Conservation (phyloP, 495 filamentous ascomycete species). For the Cladorrhinum samala region DNA sequence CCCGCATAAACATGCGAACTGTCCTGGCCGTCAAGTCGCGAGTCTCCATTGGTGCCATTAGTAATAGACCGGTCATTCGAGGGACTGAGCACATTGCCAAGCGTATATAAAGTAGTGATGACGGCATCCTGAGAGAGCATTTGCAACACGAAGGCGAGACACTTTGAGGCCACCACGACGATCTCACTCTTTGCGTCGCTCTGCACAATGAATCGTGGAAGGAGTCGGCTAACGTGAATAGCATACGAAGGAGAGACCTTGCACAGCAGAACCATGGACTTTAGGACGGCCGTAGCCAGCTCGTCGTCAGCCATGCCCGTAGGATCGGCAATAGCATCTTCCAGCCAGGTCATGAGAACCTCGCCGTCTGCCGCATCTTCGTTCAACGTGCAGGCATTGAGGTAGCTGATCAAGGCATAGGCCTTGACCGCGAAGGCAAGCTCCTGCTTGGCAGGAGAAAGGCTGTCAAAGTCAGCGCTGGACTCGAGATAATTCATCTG, state of each 20-base stretch:
- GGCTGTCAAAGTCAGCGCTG: conserved; percentile 77
- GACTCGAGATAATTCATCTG: conserved; percentile 84
- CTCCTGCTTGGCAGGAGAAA: conserved; percentile 81
- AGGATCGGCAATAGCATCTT: conserved; percentile 66
- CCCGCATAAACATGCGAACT: conserved; percentile 41
- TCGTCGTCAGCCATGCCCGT: conserved; percentile 72
- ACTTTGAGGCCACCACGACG: conserved; percentile 68
- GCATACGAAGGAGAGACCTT: conserved; percentile 65
- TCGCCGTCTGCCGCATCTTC: conserved; percentile 76
- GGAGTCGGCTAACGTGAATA: conserved; percentile 67
- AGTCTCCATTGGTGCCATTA: conserved; percentile 33
- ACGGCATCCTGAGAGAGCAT: conserved; percentile 84
- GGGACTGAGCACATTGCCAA: conserved; percentile 86
- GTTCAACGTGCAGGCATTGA: conserved; percentile 75
- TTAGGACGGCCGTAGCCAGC: conserved; percentile 69
- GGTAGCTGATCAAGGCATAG: conserved; percentile 69
- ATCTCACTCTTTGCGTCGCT: conserved; percentile 58
- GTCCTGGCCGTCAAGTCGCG: conserved; percentile 25
- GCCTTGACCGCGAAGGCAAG: conserved; percentile 83
- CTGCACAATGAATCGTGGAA: conserved; percentile 81
- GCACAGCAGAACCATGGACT: conserved; percentile 74
- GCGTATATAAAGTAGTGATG: conserved; percentile 88
- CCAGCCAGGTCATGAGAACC: conserved; percentile 78
- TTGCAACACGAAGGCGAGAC: conserved; percentile 70
- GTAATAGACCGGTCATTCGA: conserved; percentile 40